Percentiles rank a stretch among this genome's conserved stretches.
Evolutionary conservation across 495 filamentous ascomycete species (phyloP).

Genomic region (Podospora pseudoanserina): DNA sequence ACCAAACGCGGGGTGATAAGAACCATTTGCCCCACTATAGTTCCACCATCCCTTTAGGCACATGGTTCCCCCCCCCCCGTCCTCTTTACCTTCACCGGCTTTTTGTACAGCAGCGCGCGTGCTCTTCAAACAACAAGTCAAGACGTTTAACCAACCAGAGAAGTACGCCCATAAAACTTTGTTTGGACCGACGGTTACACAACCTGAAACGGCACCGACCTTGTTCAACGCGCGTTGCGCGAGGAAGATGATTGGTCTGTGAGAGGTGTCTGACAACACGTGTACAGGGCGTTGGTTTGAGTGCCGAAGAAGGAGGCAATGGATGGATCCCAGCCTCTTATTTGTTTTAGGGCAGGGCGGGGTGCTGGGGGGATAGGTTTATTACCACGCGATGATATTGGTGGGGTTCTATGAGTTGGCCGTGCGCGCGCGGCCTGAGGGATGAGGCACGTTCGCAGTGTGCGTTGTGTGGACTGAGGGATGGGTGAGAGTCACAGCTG

Average conservation of each 20-base stretch:
- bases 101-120: not conserved
- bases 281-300: not conserved
- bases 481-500: too few species aligned
- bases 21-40: not conserved
- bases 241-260: not conserved
- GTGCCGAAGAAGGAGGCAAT: not conserved
- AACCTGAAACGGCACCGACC: not conserved
- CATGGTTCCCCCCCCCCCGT: not conserved
- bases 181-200: not conserved
- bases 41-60: not conserved
- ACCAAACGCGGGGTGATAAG: slow-evolving; percentile 19
- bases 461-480: too few species aligned
- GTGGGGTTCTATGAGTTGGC: too few species aligned
- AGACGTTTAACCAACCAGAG: not conserved
- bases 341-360: not conserved
- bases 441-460: too few species aligned
- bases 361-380: too few species aligned
- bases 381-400: too few species aligned
- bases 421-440: too few species aligned
- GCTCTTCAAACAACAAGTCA: not conserved
- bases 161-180: not conserved
- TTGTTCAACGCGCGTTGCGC: not conserved
- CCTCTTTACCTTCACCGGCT: not conserved
- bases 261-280: not conserved
- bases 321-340: not conserved